phyloP scores from a whole-genome alignment of 2,329 filamentous ascomycete genomes.

The Trichophyton verrucosum region DNA sequence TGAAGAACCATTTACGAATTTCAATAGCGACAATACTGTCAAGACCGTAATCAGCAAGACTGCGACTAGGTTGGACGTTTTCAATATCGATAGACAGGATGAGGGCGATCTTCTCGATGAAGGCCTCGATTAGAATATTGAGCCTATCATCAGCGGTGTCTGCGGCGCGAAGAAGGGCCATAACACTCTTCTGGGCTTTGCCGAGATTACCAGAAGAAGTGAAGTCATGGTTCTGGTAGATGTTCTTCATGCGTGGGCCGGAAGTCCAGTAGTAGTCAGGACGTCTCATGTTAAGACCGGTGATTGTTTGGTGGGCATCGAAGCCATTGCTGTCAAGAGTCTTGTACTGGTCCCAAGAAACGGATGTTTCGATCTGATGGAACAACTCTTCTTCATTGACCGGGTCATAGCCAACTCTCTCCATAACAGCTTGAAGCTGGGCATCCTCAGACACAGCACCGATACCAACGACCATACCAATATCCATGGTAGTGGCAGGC shows the following conservation, averaged over 20 bases:
- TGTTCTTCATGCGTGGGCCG: slow-evolving; percentile 14
- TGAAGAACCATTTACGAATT: slow-evolving; percentile 17
- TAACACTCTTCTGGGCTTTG: slow-evolving; percentile 10
- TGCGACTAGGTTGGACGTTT: slow-evolving; percentile 8
- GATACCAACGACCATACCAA: slow-evolving; percentile 11
- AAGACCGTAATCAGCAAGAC: slow-evolving; percentile 15
- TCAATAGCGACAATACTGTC: slow-evolving; percentile 18
- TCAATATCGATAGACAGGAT: slow-evolving; percentile 9
- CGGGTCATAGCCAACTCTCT: slow-evolving; percentile 16
- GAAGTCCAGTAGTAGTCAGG: slow-evolving; percentile 15
- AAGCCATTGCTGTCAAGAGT: slow-evolving; percentile 5
- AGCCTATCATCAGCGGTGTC: slow-evolving; percentile 8
- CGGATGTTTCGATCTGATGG: slow-evolving; percentile 15
- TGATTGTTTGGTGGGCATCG: slow-evolving; percentile 16
- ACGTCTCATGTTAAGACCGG: slow-evolving; percentile 15
- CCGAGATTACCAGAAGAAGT: slow-evolving; percentile 8
- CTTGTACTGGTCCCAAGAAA: slow-evolving; percentile 9
- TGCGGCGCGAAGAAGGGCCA: slow-evolving; percentile 10
- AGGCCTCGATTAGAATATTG: slow-evolving; percentile 10
- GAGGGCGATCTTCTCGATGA: slow-evolving; percentile 11
- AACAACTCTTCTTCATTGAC: slow-evolving; percentile 16
- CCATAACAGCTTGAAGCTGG: slow-evolving; percentile 14
- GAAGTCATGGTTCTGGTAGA: slow-evolving; percentile 16
- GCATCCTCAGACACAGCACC: slow-evolving; percentile 14
- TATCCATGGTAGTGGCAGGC: slow-evolving; percentile 11